A percentile compares a stretch with the other conserved stretches of the same genome.
These are phyloP conservation scores for Piloderma croceum DNA, from an alignment of 768 basidiomycete genomes.

Conservation along the genomic window DNA sequence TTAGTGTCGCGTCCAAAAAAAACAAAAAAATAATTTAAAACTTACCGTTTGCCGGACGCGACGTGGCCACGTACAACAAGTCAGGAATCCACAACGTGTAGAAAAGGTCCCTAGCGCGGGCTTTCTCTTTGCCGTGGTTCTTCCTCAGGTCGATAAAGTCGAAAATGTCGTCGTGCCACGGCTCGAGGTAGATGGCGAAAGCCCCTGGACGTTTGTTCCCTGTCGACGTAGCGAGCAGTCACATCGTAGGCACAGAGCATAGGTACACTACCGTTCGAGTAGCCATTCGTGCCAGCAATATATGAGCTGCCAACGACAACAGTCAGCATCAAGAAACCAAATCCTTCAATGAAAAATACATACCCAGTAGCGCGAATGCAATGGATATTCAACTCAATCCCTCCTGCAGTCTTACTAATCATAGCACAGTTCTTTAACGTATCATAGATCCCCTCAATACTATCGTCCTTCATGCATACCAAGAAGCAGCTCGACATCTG, in stretches of 20 bases:
- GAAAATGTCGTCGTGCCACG: slow-evolving; percentile 97
- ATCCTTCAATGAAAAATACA: slow-evolving; percentile 16
- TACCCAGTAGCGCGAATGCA: slow-evolving; percentile 94
- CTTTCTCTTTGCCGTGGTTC: slow-evolving; percentile 98
- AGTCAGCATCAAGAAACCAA: neutral
- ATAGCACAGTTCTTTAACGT: slow-evolving; percentile 97
- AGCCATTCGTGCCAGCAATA: slow-evolving; percentile 98
- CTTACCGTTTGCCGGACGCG: slow-evolving; percentile 62
- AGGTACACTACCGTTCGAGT: slow-evolving; percentile 97
- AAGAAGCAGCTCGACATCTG: slow-evolving; percentile 97
- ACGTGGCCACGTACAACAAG: slow-evolving; percentile 64
- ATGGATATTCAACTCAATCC: slow-evolving; percentile 94
- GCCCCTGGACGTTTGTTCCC: slow-evolving; percentile 99
- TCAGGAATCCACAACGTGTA: slow-evolving; percentile 98
- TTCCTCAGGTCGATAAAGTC: slow-evolving; percentile 97
- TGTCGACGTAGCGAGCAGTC: slow-evolving; percentile 97
- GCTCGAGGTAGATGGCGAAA: slow-evolving; percentile 97
- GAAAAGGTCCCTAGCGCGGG: slow-evolving; percentile 93
- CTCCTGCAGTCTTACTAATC: slow-evolving; percentile 99
- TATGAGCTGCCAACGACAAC: slow-evolving; percentile 66
- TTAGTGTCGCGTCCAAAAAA: neutral
- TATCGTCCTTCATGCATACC: slow-evolving; percentile 97
- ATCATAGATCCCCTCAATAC: slow-evolving; percentile 98
- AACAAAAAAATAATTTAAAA: neutral
- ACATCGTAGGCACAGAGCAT: slow-evolving; percentile 99